Percentiles rank a stretch among this genome's conserved stretches.
Evolutionary conservation across 139 green algal genomes (phyloP).

Genomic region (Haematococcus lacustris): DNA sequence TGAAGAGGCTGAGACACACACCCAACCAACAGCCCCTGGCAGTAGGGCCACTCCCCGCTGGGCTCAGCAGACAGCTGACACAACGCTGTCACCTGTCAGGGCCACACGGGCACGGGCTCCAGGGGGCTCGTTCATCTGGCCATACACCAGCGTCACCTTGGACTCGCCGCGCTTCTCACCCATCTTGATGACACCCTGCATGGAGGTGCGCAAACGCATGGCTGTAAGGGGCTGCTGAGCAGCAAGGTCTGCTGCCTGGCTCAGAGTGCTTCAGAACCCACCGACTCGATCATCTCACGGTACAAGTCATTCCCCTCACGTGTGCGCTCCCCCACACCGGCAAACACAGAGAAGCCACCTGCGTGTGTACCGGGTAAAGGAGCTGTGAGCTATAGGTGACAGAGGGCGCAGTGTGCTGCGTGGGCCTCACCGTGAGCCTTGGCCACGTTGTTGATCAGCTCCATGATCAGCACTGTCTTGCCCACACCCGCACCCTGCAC

Average conservation of each 20-base stretch:
- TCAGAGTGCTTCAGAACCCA: too few species aligned
- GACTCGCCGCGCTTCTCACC: slow-evolving; percentile 80
- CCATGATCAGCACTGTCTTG: slow-evolving; percentile 99
- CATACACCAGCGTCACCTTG: slow-evolving; percentile 99
- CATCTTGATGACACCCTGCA: slow-evolving; percentile 97
- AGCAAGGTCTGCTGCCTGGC: too few species aligned
- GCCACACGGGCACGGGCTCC: slow-evolving; percentile 95
- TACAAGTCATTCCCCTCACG: slow-evolving; percentile 99
- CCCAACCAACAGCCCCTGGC: too few species aligned
- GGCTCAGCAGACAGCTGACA: too few species aligned
- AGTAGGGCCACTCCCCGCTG: too few species aligned
- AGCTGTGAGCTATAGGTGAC: too few species aligned
- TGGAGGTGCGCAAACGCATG: too few species aligned
- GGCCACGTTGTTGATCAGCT: slow-evolving; percentile 99
- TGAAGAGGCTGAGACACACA: too few species aligned
- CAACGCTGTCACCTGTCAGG: slow-evolving; percentile 80
- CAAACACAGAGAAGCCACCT: slow-evolving; percentile 99
- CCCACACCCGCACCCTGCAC: slow-evolving; percentile 90
- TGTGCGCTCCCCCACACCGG: slow-evolving; percentile 96
- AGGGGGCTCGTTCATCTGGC: slow-evolving; percentile 99
- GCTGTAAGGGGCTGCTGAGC: too few species aligned
- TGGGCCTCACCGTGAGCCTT: slow-evolving; percentile 89
- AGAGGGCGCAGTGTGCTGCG: too few species aligned
- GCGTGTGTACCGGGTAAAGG: too few species aligned
- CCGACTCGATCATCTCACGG: slow-evolving; percentile 98